These are phyloP conservation scores for Kwoniella sp. DNA, from an alignment of 768 basidiomycete species.

Conservation along the genomic window DNA sequence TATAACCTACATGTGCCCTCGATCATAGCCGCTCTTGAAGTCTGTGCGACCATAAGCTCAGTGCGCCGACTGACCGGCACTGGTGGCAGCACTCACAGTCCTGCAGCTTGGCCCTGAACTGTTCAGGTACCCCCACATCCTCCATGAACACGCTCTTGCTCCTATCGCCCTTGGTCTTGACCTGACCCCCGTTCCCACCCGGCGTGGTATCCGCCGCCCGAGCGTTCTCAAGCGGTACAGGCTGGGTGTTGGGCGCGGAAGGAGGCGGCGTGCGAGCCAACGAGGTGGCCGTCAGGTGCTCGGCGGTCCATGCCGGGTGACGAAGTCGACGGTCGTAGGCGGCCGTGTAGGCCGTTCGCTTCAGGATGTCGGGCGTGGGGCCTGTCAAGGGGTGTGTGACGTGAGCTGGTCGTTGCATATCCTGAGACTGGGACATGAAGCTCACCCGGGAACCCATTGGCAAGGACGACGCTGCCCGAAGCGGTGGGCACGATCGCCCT, in stretches of 20 bases:
- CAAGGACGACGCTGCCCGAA: conserved; percentile 22
- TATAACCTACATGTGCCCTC: conserved; percentile 82
- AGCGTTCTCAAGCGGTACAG: conserved; percentile 43
- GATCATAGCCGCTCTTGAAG: conserved; percentile 87
- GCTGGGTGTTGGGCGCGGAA: conserved; percentile 38
- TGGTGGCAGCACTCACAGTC: conserved; percentile 57
- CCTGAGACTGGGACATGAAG: background rate
- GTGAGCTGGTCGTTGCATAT: no score
- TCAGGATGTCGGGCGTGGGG: conserved; percentile 72
- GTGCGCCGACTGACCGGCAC: background rate
- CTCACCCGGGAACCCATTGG: conserved; percentile 72
- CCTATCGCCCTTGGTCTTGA: conserved; percentile 62
- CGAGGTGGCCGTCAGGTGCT: conserved; percentile 79
- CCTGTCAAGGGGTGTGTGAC: conserved; percentile 56
- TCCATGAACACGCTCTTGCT: conserved; percentile 74
- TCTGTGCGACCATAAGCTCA: conserved; percentile 49
- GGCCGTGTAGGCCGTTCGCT: conserved; percentile 77
- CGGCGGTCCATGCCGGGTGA: conserved; percentile 96
- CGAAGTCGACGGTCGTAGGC: conserved; percentile 84
- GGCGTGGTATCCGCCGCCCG: conserved; percentile 26
- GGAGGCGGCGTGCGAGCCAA: conserved; percentile 56
- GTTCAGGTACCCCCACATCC: conserved; percentile 68
- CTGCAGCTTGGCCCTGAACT: conserved; percentile 74
- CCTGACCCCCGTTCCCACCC: conserved; percentile 8
- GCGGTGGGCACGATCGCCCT: conserved; percentile 51